Conservation (phyloP, 345 rosid genomes). For the Bruguiera gymnorhiza region DNA sequence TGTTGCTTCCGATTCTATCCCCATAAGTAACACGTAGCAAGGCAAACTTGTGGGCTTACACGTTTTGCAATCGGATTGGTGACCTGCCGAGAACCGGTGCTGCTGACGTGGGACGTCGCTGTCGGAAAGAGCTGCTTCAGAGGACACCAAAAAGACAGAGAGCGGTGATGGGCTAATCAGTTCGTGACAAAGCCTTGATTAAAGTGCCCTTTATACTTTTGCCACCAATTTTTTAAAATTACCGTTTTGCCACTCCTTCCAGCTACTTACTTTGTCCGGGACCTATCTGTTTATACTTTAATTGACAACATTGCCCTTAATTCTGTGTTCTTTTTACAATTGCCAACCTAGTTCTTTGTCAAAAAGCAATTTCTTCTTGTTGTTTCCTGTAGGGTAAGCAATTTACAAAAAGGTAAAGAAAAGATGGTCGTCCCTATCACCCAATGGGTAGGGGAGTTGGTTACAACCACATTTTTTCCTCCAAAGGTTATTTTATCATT, state of each 20-base stretch:
- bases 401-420: slow-evolving; percentile 6
- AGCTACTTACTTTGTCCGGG: neutral
- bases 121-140: slow-evolving; percentile 16
- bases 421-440: slow-evolving; percentile 21
- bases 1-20: slow-evolving; percentile 5
- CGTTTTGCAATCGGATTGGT: slow-evolving; percentile 21
- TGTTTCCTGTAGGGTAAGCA: slow-evolving; percentile 17
- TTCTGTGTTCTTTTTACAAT: neutral
- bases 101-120: slow-evolving; percentile 43
- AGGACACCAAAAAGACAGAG: slow-evolving; percentile 25
- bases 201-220: slow-evolving; percentile 18
- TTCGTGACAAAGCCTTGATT: slow-evolving; percentile 32
- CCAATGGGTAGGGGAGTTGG: slow-evolving; percentile 10
- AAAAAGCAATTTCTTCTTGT: slow-evolving; percentile 3
- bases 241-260: slow-evolving; percentile 28
- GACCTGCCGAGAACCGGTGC: slow-evolving; percentile 17
- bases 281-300: fast-evolving
- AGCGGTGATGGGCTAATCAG: slow-evolving; percentile 48
- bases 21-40: slow-evolving; percentile 21
- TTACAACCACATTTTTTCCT: slow-evolving; percentile 12
- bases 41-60: slow-evolving; percentile 5
- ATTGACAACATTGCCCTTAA: slow-evolving; percentile 17
- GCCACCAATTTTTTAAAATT: slow-evolving; percentile 22
- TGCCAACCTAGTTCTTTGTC: neutral
- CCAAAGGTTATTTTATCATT: slow-evolving; percentile 7